Percentiles rank a stretch among this genome's conserved stretches.
Conservation (phyloP, 305 asterid genomes). For the Fraxinus xanthoxyloides region DNA sequence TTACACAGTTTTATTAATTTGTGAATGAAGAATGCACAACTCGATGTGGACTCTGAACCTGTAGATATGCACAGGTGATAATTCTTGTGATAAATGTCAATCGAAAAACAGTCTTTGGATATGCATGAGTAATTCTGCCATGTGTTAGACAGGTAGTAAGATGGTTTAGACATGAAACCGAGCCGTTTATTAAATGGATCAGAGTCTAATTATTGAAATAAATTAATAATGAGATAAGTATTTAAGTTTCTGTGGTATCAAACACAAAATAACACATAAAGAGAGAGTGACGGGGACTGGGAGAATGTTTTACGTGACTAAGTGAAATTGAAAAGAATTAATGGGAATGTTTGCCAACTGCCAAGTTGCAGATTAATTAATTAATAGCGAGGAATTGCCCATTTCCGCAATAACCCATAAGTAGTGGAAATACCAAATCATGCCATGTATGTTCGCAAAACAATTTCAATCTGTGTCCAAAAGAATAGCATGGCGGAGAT, state of each 20-base stretch:
- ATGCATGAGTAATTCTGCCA: neutral
- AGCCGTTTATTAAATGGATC: neutral
- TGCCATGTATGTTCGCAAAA: neutral
- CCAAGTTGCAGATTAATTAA: neutral
- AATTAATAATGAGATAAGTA: no score
- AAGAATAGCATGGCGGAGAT: neutral
- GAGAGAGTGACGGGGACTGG: no score
- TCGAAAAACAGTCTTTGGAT: neutral
- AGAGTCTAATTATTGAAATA: neutral
- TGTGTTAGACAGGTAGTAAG: neutral
- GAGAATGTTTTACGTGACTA: neutral
- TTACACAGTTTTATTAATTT: neutral
- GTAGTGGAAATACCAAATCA: neutral
- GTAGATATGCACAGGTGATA: neutral
- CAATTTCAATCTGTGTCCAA: neutral
- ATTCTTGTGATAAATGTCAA: neutral
- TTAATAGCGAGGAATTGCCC: neutral
- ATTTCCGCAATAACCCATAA: neutral
- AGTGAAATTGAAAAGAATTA: neutral
- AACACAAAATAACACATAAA: no score
- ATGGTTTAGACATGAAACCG: neutral
- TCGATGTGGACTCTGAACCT: neutral
- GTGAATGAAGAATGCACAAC: neutral
- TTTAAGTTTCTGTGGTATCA: no score
- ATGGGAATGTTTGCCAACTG: neutral